Conservation (phyloP, 2,329 filamentous ascomycete species). For the Xylaria sp. region DNA sequence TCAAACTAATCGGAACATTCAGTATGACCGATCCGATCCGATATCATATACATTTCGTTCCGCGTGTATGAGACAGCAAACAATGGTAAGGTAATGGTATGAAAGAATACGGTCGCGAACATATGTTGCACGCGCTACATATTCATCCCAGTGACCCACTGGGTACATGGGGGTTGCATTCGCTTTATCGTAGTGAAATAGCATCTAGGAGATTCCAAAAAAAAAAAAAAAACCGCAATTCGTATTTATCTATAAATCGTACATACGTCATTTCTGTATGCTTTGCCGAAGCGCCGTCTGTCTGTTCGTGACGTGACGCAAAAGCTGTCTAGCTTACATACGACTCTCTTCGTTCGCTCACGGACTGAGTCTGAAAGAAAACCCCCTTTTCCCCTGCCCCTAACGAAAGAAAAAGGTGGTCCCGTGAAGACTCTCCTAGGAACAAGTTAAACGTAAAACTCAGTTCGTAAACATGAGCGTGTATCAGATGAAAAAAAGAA, state of each 20-base stretch:
- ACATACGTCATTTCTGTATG: slow-evolving; percentile 18
- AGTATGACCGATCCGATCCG: no score
- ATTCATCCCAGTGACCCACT: background rate
- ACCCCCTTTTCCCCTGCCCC: slow-evolving; percentile 16
- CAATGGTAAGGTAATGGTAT: no score
- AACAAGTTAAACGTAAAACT: background rate
- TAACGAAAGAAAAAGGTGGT: background rate
- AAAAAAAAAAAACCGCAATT: background rate
- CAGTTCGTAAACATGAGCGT: background rate
- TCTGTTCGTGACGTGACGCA: slow-evolving; percentile 2
- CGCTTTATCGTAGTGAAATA: background rate
- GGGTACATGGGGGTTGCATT: background rate
- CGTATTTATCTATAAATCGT: slow-evolving; percentile 25
- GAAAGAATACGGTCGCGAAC: background rate
- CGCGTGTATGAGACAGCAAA: no score
- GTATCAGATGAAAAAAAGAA: slow-evolving; percentile 2
- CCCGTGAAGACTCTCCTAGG: background rate
- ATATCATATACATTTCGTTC: no score
- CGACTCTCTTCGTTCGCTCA: slow-evolving; percentile 12
- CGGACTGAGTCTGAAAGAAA: slow-evolving; percentile 18
- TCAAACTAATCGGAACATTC: no score
- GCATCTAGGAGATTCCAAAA: background rate
- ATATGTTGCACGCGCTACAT: no score
- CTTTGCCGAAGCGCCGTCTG: background rate
- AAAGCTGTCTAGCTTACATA: background rate